These are phyloP conservation scores for Mucor ambiguus DNA, from an alignment of 371 early-diverging fungal genomes.

Conservation along the genomic window DNA sequence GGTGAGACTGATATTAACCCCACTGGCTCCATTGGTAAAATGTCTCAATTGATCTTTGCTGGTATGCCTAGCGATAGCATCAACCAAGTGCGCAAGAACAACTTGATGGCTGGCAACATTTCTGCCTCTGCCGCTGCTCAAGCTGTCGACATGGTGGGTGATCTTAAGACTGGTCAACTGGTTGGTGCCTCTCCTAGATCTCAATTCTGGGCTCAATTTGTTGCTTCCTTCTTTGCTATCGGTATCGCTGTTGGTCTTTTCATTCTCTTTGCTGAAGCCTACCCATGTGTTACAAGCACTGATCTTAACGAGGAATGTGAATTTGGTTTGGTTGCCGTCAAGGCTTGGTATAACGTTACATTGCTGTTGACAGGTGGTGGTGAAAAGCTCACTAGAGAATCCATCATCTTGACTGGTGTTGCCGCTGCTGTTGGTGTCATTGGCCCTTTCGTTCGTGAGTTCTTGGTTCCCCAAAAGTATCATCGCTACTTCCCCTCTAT, in stretches of 20 bases:
- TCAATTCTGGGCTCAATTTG: slow-evolving; percentile 64
- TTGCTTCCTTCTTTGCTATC: slow-evolving; percentile 65
- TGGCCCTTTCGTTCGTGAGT: slow-evolving; percentile 53
- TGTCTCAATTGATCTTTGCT: slow-evolving; percentile 64
- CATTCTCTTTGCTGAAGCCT: slow-evolving; percentile 63
- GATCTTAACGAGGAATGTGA: slow-evolving; percentile 36
- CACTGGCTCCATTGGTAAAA: slow-evolving; percentile 62
- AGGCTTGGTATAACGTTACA: slow-evolving; percentile 70
- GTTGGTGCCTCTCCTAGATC: slow-evolving; percentile 64
- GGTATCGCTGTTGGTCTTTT: slow-evolving; percentile 60
- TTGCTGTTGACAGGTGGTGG: slow-evolving; percentile 54
- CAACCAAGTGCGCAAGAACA: slow-evolving; percentile 50
- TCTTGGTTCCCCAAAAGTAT: slow-evolving; percentile 56
- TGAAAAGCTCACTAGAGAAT: slow-evolving; percentile 44
- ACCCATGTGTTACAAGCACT: slow-evolving; percentile 55
- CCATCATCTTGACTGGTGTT: slow-evolving; percentile 54
- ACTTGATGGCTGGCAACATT: slow-evolving; percentile 66
- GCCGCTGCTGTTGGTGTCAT: slow-evolving; percentile 51
- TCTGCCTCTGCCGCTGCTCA: slow-evolving; percentile 62
- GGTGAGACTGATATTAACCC: slow-evolving; percentile 76
- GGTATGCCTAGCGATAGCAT: slow-evolving; percentile 50
- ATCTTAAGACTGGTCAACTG: slow-evolving; percentile 67
- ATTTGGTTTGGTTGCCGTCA: slow-evolving; percentile 61
- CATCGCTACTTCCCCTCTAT: slow-evolving; percentile 62
- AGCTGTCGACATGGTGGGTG: slow-evolving; percentile 69